Evolutionary conservation across 2,329 filamentous ascomycete species (phyloP).

Genomic region (Fusarium drepaniforme): DNA sequence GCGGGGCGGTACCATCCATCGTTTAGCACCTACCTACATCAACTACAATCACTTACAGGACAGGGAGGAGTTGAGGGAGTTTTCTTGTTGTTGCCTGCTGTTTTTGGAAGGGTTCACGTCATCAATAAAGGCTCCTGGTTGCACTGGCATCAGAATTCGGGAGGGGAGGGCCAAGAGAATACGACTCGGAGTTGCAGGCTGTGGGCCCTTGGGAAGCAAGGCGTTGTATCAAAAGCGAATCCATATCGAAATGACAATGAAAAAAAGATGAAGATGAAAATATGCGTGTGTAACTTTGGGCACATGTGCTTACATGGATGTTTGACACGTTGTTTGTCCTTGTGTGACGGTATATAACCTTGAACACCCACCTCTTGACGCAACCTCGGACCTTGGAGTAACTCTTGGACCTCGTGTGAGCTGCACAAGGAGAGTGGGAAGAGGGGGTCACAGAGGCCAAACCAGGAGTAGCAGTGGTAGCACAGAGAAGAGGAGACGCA

Average conservation of each 20-base stretch:
- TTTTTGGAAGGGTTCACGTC: constrained; percentile 4
- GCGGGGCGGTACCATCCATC: constrained; percentile 17
- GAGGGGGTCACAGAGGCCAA: not conserved
- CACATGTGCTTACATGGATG: not conserved
- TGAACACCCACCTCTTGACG: not conserved
- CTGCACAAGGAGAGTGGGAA: not conserved
- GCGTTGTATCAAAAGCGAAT: constrained; percentile 20
- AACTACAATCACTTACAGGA: constrained; percentile 19
- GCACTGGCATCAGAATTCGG: constrained; percentile 2
- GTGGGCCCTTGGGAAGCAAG: constrained; percentile 7
- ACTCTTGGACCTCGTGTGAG: not conserved
- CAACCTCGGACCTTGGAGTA: not conserved
- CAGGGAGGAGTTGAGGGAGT: constrained; percentile 41
- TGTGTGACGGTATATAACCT: not conserved
- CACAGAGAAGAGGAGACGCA: not conserved
- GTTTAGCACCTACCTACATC: constrained; percentile 8
- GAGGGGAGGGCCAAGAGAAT: not conserved
- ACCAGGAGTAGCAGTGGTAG: not conserved
- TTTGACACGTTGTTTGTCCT: not conserved
- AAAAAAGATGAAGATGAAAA: not conserved
- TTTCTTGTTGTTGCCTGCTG: constrained; percentile 13
- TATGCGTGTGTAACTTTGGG: not conserved
- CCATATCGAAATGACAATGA: constrained; percentile 13
- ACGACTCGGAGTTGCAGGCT: constrained; percentile 25
- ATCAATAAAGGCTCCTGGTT: constrained; percentile 7